phyloP scores from a whole-genome alignment of 2,329 filamentous ascomycete species.

The Ceratocystis papillata region DNA sequence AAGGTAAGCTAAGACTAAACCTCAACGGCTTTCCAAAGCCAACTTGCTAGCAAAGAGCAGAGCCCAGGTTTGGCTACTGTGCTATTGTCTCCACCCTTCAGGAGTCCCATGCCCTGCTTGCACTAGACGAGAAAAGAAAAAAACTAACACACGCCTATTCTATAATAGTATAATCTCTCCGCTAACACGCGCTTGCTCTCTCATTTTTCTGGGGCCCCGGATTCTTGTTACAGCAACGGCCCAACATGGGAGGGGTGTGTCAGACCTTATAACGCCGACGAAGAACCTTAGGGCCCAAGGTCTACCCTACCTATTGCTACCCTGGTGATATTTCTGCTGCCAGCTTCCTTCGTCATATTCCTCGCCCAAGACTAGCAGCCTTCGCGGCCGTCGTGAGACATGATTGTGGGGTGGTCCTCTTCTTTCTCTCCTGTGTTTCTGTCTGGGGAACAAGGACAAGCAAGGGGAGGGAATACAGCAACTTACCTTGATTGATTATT shows the following conservation, averaged over 20 bases:
- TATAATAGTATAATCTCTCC: background rate
- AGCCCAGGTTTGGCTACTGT: background rate
- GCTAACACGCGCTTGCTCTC: background rate
- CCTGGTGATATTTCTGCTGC: background rate
- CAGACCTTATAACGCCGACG: background rate
- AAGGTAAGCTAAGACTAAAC: background rate
- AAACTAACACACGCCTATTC: background rate
- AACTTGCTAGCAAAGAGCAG: background rate
- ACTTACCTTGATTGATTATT: background rate
- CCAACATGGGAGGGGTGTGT: background rate
- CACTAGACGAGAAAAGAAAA: background rate
- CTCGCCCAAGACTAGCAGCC: slow-evolving; percentile 4
- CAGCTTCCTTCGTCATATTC: background rate
- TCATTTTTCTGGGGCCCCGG: slow-evolving; percentile 8
- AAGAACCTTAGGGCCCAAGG: background rate
- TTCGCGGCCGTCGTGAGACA: slow-evolving; percentile 3
- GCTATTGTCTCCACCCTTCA: background rate
- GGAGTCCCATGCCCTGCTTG: background rate
- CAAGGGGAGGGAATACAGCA: too few relatives aligned
- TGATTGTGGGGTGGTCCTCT: slow-evolving; percentile 2
- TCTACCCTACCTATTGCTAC: too few relatives aligned
- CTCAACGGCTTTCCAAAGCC: background rate
- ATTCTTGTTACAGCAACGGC: slow-evolving; percentile 7
- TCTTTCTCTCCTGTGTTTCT: background rate
- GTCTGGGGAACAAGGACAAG: background rate